Percentiles rank a stretch among this genome's conserved stretches.
These are phyloP conservation scores for Mycena crocata DNA, from an alignment of 768 basidiomycete species.

Conservation along the genomic window DNA sequence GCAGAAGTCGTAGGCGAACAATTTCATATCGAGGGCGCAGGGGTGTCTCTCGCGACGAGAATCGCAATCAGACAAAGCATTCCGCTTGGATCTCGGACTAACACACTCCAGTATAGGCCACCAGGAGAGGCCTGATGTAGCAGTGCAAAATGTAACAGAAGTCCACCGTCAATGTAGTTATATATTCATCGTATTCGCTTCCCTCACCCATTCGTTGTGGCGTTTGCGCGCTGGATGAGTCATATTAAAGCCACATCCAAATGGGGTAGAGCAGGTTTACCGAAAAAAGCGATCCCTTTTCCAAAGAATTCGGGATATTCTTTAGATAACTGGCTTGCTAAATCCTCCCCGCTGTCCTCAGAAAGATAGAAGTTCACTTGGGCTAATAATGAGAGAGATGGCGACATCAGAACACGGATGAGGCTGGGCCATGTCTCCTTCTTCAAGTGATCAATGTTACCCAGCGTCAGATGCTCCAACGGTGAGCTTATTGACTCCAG, in stretches of 20 bases:
- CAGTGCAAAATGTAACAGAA: neutral
- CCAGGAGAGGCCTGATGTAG: constrained; percentile 23
- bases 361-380: constrained; percentile 14
- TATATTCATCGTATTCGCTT: neutral
- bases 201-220: constrained; percentile 10
- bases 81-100: constrained; percentile 47
- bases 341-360: neutral
- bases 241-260: neutral
- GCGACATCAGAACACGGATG: constrained; percentile 15
- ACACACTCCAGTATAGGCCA: constrained; percentile 27
- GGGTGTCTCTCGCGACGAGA: constrained; percentile 42
- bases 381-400: constrained; percentile 2
- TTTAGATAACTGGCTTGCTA: neutral
- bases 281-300: constrained; percentile 22
- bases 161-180: neutral
- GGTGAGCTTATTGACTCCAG: constrained; percentile 21
- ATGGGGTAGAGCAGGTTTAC: neutral
- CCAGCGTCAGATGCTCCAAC: constrained; percentile 18
- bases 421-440: constrained; percentile 6
- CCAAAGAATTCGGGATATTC: constrained; percentile 10
- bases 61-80: constrained; percentile 33
- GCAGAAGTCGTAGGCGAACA: constrained; percentile 91
- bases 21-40: constrained; percentile 84
- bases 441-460: constrained; percentile 14
- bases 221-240: constrained; percentile 2